Percentiles rank a stretch among this genome's conserved stretches.
phyloP scores from a whole-genome alignment of 169 alveolate genomes.

The Plasmodium cynomolgi region DNA sequence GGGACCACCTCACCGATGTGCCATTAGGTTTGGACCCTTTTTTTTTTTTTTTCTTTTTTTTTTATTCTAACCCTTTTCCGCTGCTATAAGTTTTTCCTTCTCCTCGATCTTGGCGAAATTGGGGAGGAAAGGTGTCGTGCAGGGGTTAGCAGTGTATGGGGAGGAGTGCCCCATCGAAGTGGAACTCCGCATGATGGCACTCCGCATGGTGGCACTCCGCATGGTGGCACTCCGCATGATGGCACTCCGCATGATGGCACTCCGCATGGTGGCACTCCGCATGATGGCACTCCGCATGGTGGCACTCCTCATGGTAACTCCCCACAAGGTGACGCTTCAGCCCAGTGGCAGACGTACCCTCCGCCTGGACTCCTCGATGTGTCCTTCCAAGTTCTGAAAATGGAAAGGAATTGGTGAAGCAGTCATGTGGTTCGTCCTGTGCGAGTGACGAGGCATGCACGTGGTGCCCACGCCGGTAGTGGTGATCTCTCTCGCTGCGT shows the following conservation, averaged over 20 bases:
- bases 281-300: not conserved
- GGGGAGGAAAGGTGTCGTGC: not conserved
- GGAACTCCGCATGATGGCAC: not conserved
- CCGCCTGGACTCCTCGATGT: slow-evolving; percentile 38
- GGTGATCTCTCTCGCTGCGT: not conserved
- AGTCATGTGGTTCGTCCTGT: not conserved
- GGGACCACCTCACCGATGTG: not conserved
- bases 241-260: not conserved
- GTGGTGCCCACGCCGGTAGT: not conserved
- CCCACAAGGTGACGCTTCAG: not conserved
- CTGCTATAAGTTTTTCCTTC: slow-evolving; percentile 11
- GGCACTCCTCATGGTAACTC: not conserved
- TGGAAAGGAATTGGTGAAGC: not conserved
- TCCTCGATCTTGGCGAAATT: slow-evolving; percentile 14
- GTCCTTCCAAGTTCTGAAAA: slow-evolving; percentile 27
- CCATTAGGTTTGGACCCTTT: not conserved
- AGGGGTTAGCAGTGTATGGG: not conserved
- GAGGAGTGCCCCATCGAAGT: not conserved
- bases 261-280: too few relatives aligned
- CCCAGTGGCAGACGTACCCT: not conserved
- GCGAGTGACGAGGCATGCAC: not conserved
- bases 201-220: not conserved
- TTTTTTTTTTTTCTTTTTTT: slow-evolving; percentile 4
- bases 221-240: not conserved
- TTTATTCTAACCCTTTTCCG: slow-evolving; percentile 3